Conservation (phyloP, 202 grass and related monocot genomes). For the Elaeis oleifera region DNA sequence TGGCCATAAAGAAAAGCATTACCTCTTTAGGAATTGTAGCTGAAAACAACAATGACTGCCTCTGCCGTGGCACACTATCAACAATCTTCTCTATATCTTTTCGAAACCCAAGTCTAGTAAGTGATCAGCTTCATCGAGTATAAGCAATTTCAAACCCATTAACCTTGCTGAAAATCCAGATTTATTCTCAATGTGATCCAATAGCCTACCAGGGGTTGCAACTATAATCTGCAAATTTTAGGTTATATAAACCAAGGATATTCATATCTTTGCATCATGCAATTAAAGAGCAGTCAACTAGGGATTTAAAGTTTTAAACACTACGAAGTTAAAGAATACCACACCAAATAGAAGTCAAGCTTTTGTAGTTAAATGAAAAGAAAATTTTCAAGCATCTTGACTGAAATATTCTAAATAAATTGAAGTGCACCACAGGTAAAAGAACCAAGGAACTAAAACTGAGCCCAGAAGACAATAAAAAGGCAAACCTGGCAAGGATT, state of each 20-base stretch:
- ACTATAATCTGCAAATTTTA: constrained; percentile 63
- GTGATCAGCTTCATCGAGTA: constrained; percentile 98
- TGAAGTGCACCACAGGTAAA: background rate
- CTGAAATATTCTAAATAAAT: too few relatives aligned
- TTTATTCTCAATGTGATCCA: constrained; percentile 96
- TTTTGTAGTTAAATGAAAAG: background rate
- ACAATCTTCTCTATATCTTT: constrained; percentile 93
- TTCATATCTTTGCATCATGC: background rate
- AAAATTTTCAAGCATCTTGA: background rate
- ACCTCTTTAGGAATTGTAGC: constrained; percentile 97
- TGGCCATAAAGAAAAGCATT: background rate
- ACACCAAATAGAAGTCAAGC: background rate
- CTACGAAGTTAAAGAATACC: background rate
- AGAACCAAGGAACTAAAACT: background rate
- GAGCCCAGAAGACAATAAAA: too few relatives aligned
- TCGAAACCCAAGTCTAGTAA: constrained; percentile 81
- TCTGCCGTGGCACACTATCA: constrained; percentile 87
- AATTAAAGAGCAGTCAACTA: background rate
- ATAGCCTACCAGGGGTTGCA: constrained; percentile 79
- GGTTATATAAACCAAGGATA: too few relatives aligned
- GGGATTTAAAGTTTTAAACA: background rate
- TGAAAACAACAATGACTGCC: constrained; percentile 78
- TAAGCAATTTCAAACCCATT: constrained; percentile 94
- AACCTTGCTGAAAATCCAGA: constrained; percentile 81
- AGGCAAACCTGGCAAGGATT: constrained; percentile 73